These are phyloP conservation scores for Russula dissimulans DNA, from an alignment of 768 basidiomycete genomes.

Conservation along the genomic window DNA sequence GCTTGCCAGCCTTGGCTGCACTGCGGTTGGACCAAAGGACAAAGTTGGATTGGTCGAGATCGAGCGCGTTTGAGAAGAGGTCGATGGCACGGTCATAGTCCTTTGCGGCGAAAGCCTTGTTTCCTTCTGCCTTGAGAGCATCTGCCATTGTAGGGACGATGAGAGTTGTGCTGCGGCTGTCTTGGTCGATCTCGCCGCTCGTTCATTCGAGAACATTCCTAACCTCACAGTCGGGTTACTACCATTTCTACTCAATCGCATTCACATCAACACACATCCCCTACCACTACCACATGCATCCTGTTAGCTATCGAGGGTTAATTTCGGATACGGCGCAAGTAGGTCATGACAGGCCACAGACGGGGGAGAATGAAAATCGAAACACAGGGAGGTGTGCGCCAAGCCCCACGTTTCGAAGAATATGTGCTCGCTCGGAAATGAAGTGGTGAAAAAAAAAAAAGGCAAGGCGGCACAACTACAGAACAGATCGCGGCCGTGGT, in stretches of 20 bases:
- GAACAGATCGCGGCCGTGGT: no score
- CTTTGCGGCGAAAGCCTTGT: constrained; percentile 92
- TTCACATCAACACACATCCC: background rate
- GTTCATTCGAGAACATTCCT: constrained; percentile 15
- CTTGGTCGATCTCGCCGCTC: background rate
- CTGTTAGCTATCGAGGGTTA: no score
- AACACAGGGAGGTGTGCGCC: no score
- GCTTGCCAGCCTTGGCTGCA: constrained; percentile 83
- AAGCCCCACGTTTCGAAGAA: no score
- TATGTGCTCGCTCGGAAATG: no score
- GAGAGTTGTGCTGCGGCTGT: no score
- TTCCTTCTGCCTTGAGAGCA: constrained; percentile 83
- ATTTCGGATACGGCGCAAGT: no score
- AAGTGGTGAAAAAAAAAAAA: background rate
- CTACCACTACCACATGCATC: no score
- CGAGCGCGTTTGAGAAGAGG: constrained; percentile 74
- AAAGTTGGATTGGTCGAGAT: constrained; percentile 72
- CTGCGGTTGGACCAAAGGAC: constrained; percentile 91
- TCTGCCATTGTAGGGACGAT: constrained; percentile 19
- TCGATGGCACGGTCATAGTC: constrained; percentile 85
- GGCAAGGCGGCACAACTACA: background rate
- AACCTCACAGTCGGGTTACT: constrained; percentile 9
- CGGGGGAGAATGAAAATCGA: no score
- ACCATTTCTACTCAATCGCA: no score
- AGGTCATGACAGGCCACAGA: no score